Base-by-base conservation (phyloP, 2,329 filamentous ascomycete species). In the Emmonsiellopsis sp. region DNA sequence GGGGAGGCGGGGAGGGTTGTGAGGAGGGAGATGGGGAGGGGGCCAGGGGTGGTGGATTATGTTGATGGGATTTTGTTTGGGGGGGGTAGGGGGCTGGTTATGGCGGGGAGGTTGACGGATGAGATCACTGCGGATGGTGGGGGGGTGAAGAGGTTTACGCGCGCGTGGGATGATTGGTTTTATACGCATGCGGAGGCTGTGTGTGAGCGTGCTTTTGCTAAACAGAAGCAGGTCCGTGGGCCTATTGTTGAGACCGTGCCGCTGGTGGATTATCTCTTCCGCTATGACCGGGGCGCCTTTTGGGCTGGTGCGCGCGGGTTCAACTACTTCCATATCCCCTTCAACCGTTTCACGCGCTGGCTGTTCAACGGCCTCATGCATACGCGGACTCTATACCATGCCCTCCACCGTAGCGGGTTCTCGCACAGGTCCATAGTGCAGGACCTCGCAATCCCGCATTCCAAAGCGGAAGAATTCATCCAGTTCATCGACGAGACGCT, bases 21-120 rank as follows among this genome's bases (percentile, higher is more conserved):
- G 3, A 26, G 41, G 2, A 9, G 10, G 7, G 40, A 51, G 34
- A 30, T 40, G 40, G 16, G 30, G 15, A 26, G 31, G 5, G 31
- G 40, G 7, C 2, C 31, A 1, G 45, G 45, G 32, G 30, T 34
- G 15, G 40, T 42, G 11, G 50, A 51, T 37, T 51, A 51, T 20
- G 50, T 91, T 2, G 86, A 89, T 55, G 85, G 77, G 1, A 85
- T 87, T 44, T 70, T 81, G n/a, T 86, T 79, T 62, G 74, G 79
- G 0, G 67, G 70, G 16, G 68, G 70, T 13, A 70, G 67, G 4
- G 79, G 79, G 0, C 73, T 85, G 0, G 66, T 87, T 43, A 82
- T 84, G 63, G 72, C 76, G 0, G 85, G 84, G 0, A 72, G 70
- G 5, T 67, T 85, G 9, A 74, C 76, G 0, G 72, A 84, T 52